Percentiles rank a stretch among this genome's conserved stretches.
phyloP scores from a whole-genome alignment of 2,329 filamentous ascomycete species.

The Curvularia sp. region DNA sequence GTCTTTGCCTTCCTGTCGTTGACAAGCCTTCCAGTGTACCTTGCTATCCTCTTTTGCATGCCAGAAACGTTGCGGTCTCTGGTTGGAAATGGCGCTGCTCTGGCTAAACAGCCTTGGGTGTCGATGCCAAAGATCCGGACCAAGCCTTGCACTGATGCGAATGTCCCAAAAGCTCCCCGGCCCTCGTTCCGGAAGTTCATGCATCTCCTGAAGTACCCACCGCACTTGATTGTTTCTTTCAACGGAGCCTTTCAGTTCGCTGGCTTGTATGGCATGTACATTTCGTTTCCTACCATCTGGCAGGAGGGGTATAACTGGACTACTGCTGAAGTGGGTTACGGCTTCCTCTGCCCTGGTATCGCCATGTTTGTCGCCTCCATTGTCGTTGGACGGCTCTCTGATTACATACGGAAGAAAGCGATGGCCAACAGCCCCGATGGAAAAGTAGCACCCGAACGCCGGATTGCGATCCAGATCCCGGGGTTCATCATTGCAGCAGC shows the following conservation, averaged over 20 bases:
- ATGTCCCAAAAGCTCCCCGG: constrained; percentile 33
- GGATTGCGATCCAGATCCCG: constrained; percentile 52
- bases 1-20: constrained; percentile 53
- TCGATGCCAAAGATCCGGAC: constrained; percentile 37
- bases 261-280: constrained; percentile 38
- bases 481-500: constrained; percentile 51
- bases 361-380: constrained; percentile 49
- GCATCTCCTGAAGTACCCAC: constrained; percentile 37
- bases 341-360: constrained; percentile 49
- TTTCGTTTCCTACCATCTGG: constrained; percentile 35
- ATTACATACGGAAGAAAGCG: constrained; percentile 45
- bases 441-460: constrained; percentile 49
- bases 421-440: constrained; percentile 32
- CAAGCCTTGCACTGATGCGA: constrained; percentile 26
- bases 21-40: constrained; percentile 36
- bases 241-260: constrained; percentile 41
- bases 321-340: constrained; percentile 46
- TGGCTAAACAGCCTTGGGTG: constrained; percentile 37
- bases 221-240: constrained; percentile 41
- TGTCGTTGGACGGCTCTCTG: constrained; percentile 50
- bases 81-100: constrained; percentile 54
- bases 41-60: constrained; percentile 50
- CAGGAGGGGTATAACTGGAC: constrained; percentile 47
- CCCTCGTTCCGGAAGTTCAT: constrained; percentile 35
- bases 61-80: constrained; percentile 57